Conservation (phyloP, 2,329 filamentous ascomycete genomes). For the Diaporthe batatas region DNA sequence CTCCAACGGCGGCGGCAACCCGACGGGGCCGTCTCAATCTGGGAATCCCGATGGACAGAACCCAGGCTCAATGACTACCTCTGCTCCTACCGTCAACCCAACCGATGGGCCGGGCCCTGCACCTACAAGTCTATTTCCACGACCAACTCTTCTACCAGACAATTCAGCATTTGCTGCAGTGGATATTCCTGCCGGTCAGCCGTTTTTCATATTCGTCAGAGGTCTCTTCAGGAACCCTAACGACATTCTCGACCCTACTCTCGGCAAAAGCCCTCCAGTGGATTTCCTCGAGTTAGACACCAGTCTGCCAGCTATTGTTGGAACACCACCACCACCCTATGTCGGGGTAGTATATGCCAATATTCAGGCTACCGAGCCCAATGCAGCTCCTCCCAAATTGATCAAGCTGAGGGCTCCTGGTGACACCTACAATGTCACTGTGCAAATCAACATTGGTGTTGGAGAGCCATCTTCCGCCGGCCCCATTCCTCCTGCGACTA, state of each 20-base stretch:
- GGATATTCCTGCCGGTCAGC: not conserved
- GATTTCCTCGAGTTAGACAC: not conserved
- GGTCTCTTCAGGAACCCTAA: not conserved
- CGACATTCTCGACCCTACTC: not conserved
- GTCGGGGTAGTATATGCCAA: not conserved
- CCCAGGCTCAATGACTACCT: not conserved
- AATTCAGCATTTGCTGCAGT: not conserved
- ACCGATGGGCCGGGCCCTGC: not conserved
- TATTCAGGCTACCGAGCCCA: not conserved
- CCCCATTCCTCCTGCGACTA: not conserved
- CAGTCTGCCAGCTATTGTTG: not conserved
- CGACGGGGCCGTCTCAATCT: not conserved
- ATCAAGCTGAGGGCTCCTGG: not conserved
- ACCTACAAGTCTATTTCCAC: not conserved
- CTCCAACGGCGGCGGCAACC: no score
- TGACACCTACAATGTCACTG: not conserved
- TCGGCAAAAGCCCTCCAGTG: not conserved
- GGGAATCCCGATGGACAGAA: no score
- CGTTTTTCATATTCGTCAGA: not conserved
- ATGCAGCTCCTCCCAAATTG: not conserved
- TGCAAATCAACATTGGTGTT: not conserved
- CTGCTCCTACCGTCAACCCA: not conserved
- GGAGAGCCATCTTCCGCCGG: not conserved
- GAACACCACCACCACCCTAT: not conserved
- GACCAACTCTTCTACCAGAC: not conserved